These are phyloP conservation scores for Epichloe elymi DNA, from an alignment of 2,329 filamentous ascomycete genomes.

Conservation along the genomic window DNA sequence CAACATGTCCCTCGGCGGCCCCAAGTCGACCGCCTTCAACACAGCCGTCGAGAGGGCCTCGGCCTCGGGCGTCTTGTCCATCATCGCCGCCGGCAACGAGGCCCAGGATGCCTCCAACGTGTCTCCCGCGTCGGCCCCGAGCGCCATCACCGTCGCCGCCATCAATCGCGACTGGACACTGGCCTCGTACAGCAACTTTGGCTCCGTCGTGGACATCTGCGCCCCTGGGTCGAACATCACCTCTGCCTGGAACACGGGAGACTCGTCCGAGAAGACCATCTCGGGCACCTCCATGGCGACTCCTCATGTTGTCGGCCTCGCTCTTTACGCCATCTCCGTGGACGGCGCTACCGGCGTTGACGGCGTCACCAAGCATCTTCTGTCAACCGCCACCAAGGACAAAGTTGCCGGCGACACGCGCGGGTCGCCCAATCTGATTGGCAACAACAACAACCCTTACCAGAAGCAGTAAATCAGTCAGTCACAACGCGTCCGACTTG, in stretches of 20 bases:
- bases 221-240: slow-evolving; percentile 29
- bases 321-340: slow-evolving; percentile 23
- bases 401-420: neutral
- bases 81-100: slow-evolving; percentile 20
- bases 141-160: slow-evolving; percentile 16
- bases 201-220: slow-evolving; percentile 29
- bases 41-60: slow-evolving; percentile 12
- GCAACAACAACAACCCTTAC: slow-evolving; percentile 4
- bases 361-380: neutral
- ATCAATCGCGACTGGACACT: slow-evolving; percentile 19
- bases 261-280: slow-evolving; percentile 21
- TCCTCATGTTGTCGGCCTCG: slow-evolving; percentile 39
- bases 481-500: no score
- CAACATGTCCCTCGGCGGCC: slow-evolving; percentile 28
- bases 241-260: slow-evolving; percentile 23
- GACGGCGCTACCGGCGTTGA: neutral
- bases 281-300: slow-evolving; percentile 41
- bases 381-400: neutral
- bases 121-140: slow-evolving; percentile 13
- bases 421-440: slow-evolving; percentile 2
- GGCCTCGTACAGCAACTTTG: slow-evolving; percentile 33
- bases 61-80: slow-evolving; percentile 21
- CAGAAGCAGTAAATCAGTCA: neutral
- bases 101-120: slow-evolving; percentile 2
- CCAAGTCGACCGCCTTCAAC: slow-evolving; percentile 7